These are phyloP conservation scores for Amanita subjunquillea DNA, from an alignment of 768 basidiomycete genomes.

Conservation along the genomic window DNA sequence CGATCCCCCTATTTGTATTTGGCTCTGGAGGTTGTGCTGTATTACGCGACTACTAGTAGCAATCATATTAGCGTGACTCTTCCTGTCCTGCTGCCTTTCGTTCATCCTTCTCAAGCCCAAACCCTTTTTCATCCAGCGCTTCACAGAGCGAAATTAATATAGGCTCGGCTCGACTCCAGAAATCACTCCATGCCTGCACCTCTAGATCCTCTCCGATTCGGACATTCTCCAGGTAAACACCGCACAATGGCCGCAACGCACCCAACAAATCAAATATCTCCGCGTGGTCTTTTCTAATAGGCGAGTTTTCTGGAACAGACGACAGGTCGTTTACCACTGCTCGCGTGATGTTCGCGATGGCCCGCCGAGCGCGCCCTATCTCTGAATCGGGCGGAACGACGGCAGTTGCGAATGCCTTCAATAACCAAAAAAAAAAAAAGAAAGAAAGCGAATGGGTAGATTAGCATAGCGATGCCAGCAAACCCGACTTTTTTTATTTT, in stretches of 20 bases:
- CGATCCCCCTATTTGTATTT: too few relatives aligned
- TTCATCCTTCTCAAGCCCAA: constrained; percentile 15
- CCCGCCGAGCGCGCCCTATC: constrained; percentile 16
- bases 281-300: constrained; percentile 11
- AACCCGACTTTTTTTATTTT: neutral
- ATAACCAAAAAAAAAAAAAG: too few relatives aligned
- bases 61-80: too few relatives aligned
- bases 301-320: constrained; percentile 11
- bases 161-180: constrained; percentile 17
- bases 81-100: neutral
- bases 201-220: neutral
- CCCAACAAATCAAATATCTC: constrained; percentile 16
- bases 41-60: too few relatives aligned
- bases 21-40: too few relatives aligned
- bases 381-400: constrained; percentile 15
- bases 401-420: constrained; percentile 15
- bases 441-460: too few relatives aligned
- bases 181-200: constrained; percentile 11
- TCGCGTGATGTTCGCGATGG: constrained; percentile 10
- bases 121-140: constrained; percentile 16
- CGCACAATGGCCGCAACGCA: constrained; percentile 14
- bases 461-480: neutral
- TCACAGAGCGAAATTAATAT: constrained; percentile 13
- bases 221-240: constrained; percentile 11
- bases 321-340: constrained; percentile 14